phyloP scores from a whole-genome alignment of 1,284 basidiomycete genomes.

The Phellopilus nigrolimitatus region DNA sequence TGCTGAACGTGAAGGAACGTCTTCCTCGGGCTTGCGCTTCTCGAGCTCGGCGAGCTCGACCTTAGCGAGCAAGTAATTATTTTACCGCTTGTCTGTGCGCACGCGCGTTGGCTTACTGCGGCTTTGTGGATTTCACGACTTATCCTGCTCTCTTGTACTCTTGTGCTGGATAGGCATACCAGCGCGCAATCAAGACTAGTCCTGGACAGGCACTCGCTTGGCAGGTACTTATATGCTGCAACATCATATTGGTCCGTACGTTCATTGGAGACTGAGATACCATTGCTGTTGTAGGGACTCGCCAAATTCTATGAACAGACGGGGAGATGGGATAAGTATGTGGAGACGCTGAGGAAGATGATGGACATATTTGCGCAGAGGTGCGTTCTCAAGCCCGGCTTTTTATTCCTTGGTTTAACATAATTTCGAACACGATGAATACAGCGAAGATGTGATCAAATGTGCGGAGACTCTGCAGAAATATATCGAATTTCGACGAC shows the following conservation, averaged over 20 bases:
- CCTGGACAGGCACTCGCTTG: conserved; percentile 68
- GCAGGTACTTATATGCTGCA: conserved; percentile 66
- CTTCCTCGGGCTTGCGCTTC: conserved; percentile 72
- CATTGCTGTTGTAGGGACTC: conserved; percentile 64
- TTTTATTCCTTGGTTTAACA: neutral
- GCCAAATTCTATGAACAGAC: conserved; percentile 68
- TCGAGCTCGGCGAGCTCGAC: conserved; percentile 66
- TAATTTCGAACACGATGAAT: conserved; percentile 17
- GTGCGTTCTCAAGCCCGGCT: conserved; percentile 37
- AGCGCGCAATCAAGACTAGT: conserved; percentile 62
- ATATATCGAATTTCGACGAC: conserved; percentile 59
- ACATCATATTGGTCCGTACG: no score
- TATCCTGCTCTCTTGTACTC: no score
- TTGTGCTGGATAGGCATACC: conserved; percentile 73
- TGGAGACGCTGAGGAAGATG: conserved; percentile 46
- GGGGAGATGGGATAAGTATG: conserved; percentile 58
- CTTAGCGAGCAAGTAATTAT: conserved; percentile 78
- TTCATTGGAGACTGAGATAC: no score
- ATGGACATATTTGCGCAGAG: conserved; percentile 50
- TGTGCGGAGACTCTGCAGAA: conserved; percentile 79
- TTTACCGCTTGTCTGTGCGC: neutral
- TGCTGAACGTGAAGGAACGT: conserved; percentile 52
- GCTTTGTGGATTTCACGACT: conserved; percentile 16
- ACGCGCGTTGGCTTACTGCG: conserved; percentile 1
- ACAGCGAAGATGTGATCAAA: conserved; percentile 72